Evolutionary conservation across 164 flowering plant species (phyloP).

Genomic region (Sedum album): DNA sequence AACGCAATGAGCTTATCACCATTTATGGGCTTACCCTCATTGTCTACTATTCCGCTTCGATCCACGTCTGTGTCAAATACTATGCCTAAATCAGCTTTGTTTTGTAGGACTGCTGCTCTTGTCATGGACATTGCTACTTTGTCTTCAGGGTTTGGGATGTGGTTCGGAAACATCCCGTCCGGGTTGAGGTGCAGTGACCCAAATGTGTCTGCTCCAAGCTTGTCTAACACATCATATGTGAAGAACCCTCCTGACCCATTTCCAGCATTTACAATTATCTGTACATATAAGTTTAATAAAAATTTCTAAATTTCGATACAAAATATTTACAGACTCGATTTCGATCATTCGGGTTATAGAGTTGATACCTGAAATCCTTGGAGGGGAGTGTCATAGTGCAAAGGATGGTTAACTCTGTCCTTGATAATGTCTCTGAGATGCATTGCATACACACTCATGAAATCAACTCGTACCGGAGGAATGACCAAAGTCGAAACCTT

Average conservation of each 20-base stretch:
- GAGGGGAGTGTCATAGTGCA: conserved; percentile 71
- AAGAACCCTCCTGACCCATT: conserved; percentile 97
- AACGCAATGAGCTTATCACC: conserved; percentile 86
- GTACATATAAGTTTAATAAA: conserved; percentile 14
- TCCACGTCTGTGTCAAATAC: conserved; percentile 94
- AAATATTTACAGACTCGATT: neutral
- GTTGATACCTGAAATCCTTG: conserved; percentile 63
- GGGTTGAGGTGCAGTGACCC: conserved; percentile 81
- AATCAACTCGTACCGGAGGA: conserved; percentile 50
- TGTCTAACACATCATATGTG: conserved; percentile 83
- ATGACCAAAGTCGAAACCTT: conserved; percentile 36
- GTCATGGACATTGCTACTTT: conserved; percentile 82
- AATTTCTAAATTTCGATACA: too few relatives aligned
- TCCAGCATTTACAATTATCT: conserved; percentile 96
- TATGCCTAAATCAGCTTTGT: conserved; percentile 69
- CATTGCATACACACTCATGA: conserved; percentile 64
- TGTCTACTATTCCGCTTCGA: conserved; percentile 87
- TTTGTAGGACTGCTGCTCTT: conserved; percentile 50
- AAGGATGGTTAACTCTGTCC: conserved; percentile 72
- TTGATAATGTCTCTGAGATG: conserved; percentile 77
- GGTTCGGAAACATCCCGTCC: conserved; percentile 97
- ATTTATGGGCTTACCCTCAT: conserved; percentile 64
- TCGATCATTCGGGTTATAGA: neutral
- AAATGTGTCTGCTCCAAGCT: conserved; percentile 86
- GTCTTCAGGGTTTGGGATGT: conserved; percentile 94